Percentiles rank a stretch among this genome's conserved stretches.
phyloP scores from a whole-genome alignment of 495 filamentous ascomycete species.

The Trichoderma virens region DNA sequence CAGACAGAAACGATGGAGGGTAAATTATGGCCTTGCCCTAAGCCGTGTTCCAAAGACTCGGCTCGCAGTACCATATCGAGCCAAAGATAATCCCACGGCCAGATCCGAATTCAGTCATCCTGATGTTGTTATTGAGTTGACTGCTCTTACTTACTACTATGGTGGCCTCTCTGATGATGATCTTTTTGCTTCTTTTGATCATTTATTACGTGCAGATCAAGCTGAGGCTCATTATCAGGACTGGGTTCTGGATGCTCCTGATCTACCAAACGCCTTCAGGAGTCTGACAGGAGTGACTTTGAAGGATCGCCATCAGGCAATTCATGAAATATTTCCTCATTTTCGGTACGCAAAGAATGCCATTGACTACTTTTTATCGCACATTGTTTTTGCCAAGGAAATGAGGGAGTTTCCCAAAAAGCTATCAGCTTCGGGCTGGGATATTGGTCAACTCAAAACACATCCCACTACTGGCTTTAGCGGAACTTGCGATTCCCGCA shows the following conservation, averaged over 20 bases:
- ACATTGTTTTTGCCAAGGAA: slow-evolving; percentile 58
- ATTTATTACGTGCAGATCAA: slow-evolving; percentile 48
- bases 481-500: slow-evolving; percentile 61
- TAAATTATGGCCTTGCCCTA: slow-evolving; percentile 56
- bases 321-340: slow-evolving; percentile 39
- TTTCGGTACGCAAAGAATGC: slow-evolving; percentile 43
- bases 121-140: slow-evolving; percentile 61
- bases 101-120: slow-evolving; percentile 69
- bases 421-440: slow-evolving; percentile 64
- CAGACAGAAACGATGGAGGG: slow-evolving; percentile 53
- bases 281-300: slow-evolving; percentile 53
- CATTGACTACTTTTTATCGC: slow-evolving; percentile 57
- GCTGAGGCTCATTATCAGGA: slow-evolving; percentile 44
- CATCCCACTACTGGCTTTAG: slow-evolving; percentile 59
- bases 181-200: slow-evolving; percentile 39
- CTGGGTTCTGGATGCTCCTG: slow-evolving; percentile 39
- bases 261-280: slow-evolving; percentile 31
- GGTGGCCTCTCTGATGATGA: slow-evolving; percentile 49
- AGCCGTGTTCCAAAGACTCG: slow-evolving; percentile 32
- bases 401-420: slow-evolving; percentile 58
- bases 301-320: slow-evolving; percentile 38
- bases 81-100: slow-evolving; percentile 56
- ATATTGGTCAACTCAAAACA: slow-evolving; percentile 42
- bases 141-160: slow-evolving; percentile 63
- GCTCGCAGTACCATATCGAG: slow-evolving; percentile 64